These are phyloP conservation scores for Penicillium desertorum DNA, from an alignment of 495 filamentous ascomycete species.

Conservation along the genomic window DNA sequence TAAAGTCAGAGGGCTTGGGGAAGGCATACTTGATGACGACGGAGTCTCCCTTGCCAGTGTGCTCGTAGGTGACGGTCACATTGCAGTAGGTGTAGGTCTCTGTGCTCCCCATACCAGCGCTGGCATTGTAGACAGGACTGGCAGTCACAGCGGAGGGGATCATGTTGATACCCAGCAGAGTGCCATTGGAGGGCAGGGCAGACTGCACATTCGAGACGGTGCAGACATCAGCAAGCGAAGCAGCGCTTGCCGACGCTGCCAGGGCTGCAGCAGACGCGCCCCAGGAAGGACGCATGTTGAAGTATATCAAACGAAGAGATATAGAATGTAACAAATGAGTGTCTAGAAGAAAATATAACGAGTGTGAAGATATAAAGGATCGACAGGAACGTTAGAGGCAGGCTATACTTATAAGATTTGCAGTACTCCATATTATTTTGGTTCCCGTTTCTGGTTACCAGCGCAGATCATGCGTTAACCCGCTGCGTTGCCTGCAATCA, in stretches of 20 bases:
- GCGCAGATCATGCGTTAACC: not conserved
- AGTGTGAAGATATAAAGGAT: not conserved
- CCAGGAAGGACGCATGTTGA: conserved; percentile 27
- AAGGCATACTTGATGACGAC: conserved; percentile 37
- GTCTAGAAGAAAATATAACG: not conserved
- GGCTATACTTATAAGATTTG: not conserved
- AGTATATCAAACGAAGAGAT: not conserved
- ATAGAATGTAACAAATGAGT: not conserved
- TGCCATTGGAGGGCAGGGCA: conserved; percentile 35
- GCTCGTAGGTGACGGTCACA: conserved; percentile 37
- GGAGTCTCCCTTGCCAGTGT: conserved; percentile 34
- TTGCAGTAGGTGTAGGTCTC: conserved; percentile 38
- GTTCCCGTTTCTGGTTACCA: not conserved
- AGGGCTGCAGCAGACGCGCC: conserved; percentile 28
- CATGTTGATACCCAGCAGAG: conserved; percentile 33
- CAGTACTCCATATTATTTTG: not conserved
- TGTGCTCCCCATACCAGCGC: conserved; percentile 15
- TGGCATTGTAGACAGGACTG: conserved; percentile 28
- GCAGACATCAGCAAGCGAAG: conserved; percentile 34
- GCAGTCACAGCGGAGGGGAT: conserved; percentile 34
- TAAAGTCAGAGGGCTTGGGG: conserved; percentile 34
- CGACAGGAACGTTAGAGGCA: not conserved
- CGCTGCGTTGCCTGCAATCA: not conserved
- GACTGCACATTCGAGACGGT: conserved; percentile 35
- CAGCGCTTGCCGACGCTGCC: conserved; percentile 29